Evolutionary conservation across 441 rosid genomes (phyloP), one percentile per base, ranked within the genome.

Genomic region (Adansonia rubrostipa): DNA sequence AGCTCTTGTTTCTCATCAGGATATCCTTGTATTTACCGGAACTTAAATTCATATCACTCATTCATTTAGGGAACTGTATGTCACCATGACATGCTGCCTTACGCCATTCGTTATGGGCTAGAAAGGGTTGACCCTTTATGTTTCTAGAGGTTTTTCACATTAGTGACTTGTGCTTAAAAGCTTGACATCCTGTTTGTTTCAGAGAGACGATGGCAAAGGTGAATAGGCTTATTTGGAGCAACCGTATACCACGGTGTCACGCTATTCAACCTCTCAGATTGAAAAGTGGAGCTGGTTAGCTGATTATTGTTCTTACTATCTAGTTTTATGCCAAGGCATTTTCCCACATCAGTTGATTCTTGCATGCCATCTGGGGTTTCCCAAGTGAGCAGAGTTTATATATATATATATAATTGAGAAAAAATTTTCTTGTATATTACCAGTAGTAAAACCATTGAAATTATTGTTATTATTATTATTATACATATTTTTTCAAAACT

Each of bases 141-240:
- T 33, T 73, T 40, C 33, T 48, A 69, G 36, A 20, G 36, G 57
- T 14, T 36, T 28, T 64, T n/a, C 13, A 15, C 73, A 22, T 36
- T 13, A 22, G 15, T 69, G 33, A 5, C 42, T 71, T 17, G 42
- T 53, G 15, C 33, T 58, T 67, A 9, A 33, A 60, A 57, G 33
- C 44, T 44, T 24, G 58, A 65, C 36, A 36, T 70, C 63, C 15
- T 77, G 36, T 57, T 80, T 83, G 79, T 80, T 82, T 78, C 96
- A 96, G 99, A 91, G 83, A 88, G 93, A 40, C 40, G 92, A 79
- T 96, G 99, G 99, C 95, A 88, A 84, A 91, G 98, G 86, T 96
- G 91, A 95, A 28, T 28, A 75, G 77, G 78, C 64, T 45, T 65
- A 24, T 15, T 33, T 67, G 22, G 71, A 22, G 54, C 36, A 24